Conservation (phyloP, 1,139 yeast genomes). For the Lodderomyces theae region DNA sequence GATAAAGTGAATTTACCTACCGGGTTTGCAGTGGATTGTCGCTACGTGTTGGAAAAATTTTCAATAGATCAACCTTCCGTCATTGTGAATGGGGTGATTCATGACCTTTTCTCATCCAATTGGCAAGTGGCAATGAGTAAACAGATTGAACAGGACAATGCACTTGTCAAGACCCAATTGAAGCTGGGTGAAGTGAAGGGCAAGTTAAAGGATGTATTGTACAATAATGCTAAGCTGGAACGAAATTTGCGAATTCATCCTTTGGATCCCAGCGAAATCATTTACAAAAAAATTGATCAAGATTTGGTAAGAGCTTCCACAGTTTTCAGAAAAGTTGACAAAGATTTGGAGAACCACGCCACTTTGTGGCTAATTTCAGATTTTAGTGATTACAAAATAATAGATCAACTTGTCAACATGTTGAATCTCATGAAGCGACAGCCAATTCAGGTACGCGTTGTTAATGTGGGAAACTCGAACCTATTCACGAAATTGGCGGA, state of each 20-base stretch:
- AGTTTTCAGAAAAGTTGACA: constrained; percentile 17
- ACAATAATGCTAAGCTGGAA: constrained; percentile 29
- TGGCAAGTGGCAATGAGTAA: constrained; percentile 43
- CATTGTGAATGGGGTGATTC: constrained; percentile 71
- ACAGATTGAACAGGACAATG: constrained; percentile 39
- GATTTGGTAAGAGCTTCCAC: constrained; percentile 26
- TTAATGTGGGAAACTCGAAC: constrained; percentile 24
- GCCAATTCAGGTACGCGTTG: constrained; percentile 36
- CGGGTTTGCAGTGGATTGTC: constrained; percentile 24
- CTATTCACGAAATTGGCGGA: constrained; percentile 8
- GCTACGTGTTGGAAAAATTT: constrained; percentile 24
- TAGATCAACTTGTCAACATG: constrained; percentile 41
- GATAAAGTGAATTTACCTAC: constrained; percentile 18
- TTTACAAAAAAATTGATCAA: constrained; percentile 32
- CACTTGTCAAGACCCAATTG: constrained; percentile 25
- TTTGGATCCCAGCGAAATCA: constrained; percentile 28
- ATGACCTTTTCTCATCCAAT: constrained; percentile 28
- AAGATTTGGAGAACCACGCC: constrained; percentile 17
- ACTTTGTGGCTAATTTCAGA: constrained; percentile 61
- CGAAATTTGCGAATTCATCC: constrained; percentile 39
- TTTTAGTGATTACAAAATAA: constrained; percentile 31
- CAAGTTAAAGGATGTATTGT: constrained; percentile 27
- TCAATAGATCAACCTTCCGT: constrained; percentile 52
- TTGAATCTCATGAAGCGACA: constrained; percentile 27
- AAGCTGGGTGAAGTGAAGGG: constrained; percentile 20